A percentile compares a stretch with the other conserved stretches of the same genome.
Conservation (phyloP, 179 eudicot genomes). For the Beta corolliflora region DNA sequence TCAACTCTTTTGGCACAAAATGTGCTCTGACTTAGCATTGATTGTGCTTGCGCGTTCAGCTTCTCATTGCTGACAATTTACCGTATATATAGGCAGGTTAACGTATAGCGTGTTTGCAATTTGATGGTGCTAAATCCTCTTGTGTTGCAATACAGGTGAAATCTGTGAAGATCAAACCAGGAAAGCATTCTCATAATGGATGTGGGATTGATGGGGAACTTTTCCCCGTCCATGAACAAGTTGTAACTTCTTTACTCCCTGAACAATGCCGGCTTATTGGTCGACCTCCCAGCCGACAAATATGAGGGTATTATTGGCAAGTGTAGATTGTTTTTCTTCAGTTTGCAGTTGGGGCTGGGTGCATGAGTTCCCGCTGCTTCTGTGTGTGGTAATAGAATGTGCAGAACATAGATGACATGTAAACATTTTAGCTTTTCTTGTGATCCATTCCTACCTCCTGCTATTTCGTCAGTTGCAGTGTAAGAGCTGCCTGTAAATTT, state of each 20-base stretch:
- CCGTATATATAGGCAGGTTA: not conserved
- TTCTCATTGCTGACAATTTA: not conserved
- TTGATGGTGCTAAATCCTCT: slow-evolving; percentile 19
- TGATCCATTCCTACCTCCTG: not conserved
- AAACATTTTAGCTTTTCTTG: slow-evolving; percentile 9
- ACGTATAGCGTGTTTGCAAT: not conserved
- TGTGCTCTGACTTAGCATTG: not conserved
- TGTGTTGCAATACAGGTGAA: slow-evolving; percentile 67
- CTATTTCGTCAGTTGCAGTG: slow-evolving; percentile 14
- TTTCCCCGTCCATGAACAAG: slow-evolving; percentile 81
- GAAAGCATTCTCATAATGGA: slow-evolving; percentile 74
- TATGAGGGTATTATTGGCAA: slow-evolving; percentile 28
- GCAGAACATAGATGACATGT: slow-evolving; percentile 31
- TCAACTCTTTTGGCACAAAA: not conserved
- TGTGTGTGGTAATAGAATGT: slow-evolving; percentile 40
- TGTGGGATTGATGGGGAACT: slow-evolving; percentile 99
- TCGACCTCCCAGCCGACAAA: slow-evolving; percentile 51
- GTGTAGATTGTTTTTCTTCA: slow-evolving; percentile 17
- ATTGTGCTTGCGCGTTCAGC: not conserved
- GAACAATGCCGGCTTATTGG: slow-evolving; percentile 99
- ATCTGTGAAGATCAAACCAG: slow-evolving; percentile 89
- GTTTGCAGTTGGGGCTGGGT: slow-evolving; percentile 7
- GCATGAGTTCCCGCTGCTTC: slow-evolving; percentile 19
- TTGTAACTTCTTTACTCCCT: slow-evolving; percentile 69
- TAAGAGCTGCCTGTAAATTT: slow-evolving; percentile 31